phyloP scores from a whole-genome alignment of 1,284 basidiomycete species.

The Rhodotorula glutinis region DNA sequence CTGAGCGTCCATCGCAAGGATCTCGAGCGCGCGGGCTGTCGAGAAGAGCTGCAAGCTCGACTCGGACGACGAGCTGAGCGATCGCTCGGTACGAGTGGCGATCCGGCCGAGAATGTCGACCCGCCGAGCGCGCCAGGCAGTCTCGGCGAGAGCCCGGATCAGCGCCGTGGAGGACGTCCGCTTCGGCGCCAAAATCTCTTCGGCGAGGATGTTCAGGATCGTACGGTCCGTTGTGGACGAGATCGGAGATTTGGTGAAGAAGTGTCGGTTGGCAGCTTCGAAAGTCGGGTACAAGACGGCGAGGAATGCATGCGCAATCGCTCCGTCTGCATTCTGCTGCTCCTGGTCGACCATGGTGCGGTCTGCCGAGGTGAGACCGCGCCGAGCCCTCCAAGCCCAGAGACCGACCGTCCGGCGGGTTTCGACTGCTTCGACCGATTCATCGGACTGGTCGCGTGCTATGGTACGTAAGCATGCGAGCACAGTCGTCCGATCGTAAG shows the following conservation, averaged over 20 bases:
- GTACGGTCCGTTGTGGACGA: background rate
- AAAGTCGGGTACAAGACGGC: constrained; percentile 1
- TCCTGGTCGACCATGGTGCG: background rate
- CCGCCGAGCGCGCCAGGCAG: constrained; percentile 8
- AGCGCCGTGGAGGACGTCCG: background rate
- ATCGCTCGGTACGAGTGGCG: background rate
- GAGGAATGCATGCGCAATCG: constrained; percentile 7
- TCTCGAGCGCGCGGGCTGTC: background rate
- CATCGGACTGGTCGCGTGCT: background rate
- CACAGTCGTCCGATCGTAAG: background rate
- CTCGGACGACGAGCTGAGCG: too few relatives aligned
- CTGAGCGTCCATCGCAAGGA: background rate
- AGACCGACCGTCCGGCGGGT: background rate
- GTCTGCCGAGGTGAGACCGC: background rate
- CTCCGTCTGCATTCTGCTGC: background rate
- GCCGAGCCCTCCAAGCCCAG: constrained; percentile 2
- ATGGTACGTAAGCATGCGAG: background rate
- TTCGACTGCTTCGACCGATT: background rate
- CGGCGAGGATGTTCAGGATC: constrained; percentile 3
- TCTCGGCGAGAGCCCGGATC: background rate
- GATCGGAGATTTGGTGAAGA: background rate
- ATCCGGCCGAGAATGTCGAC: constrained; percentile 11
- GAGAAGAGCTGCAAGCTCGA: background rate
- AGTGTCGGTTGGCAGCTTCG: background rate
- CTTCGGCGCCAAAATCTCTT: background rate